Percentiles rank a stretch among this genome's conserved stretches.
Evolutionary conservation across 1,139 yeast species (phyloP).

Genomic region (Taphrina betulina): DNA sequence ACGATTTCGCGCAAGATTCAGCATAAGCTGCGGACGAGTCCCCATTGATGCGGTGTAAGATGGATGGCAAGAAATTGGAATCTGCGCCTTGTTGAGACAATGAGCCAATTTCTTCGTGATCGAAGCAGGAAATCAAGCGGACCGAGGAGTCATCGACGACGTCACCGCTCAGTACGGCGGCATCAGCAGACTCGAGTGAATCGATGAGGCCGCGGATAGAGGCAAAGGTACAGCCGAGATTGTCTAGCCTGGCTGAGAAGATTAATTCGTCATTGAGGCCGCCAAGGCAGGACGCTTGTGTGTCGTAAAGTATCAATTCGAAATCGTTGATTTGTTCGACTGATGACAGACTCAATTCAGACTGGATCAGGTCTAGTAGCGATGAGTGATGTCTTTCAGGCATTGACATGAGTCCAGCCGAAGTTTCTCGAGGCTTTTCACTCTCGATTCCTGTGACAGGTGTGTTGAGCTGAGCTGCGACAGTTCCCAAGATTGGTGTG

Average conservation of each 20-base stretch:
- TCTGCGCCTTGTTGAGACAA: slow-evolving; percentile 95
- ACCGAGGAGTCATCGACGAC: slow-evolving; percentile 52
- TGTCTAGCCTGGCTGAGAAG: slow-evolving; percentile 90
- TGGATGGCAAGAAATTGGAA: slow-evolving; percentile 80
- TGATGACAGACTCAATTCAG: slow-evolving; percentile 55
- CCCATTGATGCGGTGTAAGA: slow-evolving; percentile 38
- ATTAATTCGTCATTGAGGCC: slow-evolving; percentile 89
- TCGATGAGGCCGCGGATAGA: slow-evolving; percentile 70
- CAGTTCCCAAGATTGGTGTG: slow-evolving; percentile 81
- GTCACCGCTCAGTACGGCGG: slow-evolving; percentile 42
- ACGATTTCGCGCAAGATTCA: slow-evolving; percentile 75
- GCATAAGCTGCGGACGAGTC: slow-evolving; percentile 45
- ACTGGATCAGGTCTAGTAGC: slow-evolving; percentile 65
- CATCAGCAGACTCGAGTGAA: slow-evolving; percentile 47
- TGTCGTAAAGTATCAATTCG: slow-evolving; percentile 82
- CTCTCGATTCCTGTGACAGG: background rate
- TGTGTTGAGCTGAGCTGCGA: slow-evolving; percentile 44
- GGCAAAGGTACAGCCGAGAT: slow-evolving; percentile 52
- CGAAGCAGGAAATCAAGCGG: slow-evolving; percentile 75
- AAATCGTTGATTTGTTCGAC: slow-evolving; percentile 68
- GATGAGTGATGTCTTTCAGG: slow-evolving; percentile 71
- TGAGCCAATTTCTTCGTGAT: slow-evolving; percentile 95
- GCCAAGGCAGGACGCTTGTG: slow-evolving; percentile 78
- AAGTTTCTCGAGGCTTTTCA: background rate
- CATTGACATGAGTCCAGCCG: slow-evolving; percentile 40